Percentiles rank a stretch among this genome's conserved stretches.
Evolutionary conservation across 495 filamentous ascomycete species (phyloP).

Genomic region (Talaromyces ruber): DNA sequence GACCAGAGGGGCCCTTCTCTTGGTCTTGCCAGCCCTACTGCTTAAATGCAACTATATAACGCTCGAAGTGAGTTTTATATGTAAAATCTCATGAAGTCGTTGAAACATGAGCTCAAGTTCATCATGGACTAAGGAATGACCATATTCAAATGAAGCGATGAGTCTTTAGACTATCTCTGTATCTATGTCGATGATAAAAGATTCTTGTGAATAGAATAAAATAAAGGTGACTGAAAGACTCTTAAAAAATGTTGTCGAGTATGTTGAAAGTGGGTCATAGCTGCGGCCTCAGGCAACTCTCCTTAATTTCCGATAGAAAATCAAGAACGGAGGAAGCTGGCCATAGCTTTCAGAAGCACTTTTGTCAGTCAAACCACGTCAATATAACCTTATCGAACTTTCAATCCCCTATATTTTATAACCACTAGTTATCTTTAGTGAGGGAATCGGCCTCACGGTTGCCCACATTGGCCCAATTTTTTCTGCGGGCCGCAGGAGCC

Average conservation of each 20-base stretch:
- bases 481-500: conserved; percentile 8
- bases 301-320: background rate
- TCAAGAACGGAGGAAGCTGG: background rate
- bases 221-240: background rate
- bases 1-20: conserved; percentile 45
- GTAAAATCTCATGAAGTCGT: background rate
- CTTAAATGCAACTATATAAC: background rate
- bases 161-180: background rate
- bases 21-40: conserved; percentile 21
- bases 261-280: background rate
- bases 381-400: too few relatives aligned
- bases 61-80: background rate
- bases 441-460: conserved; percentile 3
- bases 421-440: background rate
- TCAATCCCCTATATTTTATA: background rate
- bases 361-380: background rate
- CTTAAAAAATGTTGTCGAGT: background rate
- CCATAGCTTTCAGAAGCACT: background rate
- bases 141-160: background rate
- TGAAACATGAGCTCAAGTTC: background rate
- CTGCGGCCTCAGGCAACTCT: background rate
- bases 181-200: background rate
- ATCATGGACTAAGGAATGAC: background rate
- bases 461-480: conserved; percentile 6
- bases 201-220: background rate